Evolutionary conservation across 768 basidiomycete genomes (phyloP).

Genomic region (Mycena vitilis): DNA sequence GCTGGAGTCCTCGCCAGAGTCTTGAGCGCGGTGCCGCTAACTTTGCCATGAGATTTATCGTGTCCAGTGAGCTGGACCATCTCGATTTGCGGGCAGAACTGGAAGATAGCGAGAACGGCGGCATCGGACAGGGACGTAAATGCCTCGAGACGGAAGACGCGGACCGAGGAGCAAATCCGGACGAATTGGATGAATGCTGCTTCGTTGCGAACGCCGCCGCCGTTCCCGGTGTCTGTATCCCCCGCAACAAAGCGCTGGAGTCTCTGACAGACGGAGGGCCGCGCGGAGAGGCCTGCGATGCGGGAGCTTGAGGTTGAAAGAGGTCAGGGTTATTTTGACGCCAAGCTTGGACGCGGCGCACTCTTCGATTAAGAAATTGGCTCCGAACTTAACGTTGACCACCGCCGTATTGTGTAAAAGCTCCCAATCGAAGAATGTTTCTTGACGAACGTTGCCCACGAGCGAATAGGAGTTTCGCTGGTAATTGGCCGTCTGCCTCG

Average conservation of each 20-base stretch:
- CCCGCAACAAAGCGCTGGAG: constrained; percentile 22
- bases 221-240: constrained; percentile 14
- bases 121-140: constrained; percentile 18
- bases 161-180: constrained; percentile 17
- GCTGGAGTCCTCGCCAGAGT: constrained; percentile 9
- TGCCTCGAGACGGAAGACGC: constrained; percentile 25
- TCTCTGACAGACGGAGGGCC: constrained; percentile 11
- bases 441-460: constrained; percentile 2
- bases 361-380: constrained; percentile 28
- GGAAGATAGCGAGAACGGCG: constrained; percentile 28
- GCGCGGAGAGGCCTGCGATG: constrained; percentile 14
- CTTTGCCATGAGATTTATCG: constrained; percentile 8
- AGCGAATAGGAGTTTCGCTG: constrained; percentile 21
- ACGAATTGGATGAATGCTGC: constrained; percentile 20
- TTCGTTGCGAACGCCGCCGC: constrained; percentile 22
- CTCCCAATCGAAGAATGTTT: constrained; percentile 14
- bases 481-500: constrained; percentile 15
- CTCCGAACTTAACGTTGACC: constrained; percentile 20
- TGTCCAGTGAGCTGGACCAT: constrained; percentile 17
- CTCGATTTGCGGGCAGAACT: constrained; percentile 20
- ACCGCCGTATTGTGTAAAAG: constrained; percentile 17
- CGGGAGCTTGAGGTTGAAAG: constrained; percentile 10
- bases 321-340: neutral
- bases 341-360: constrained; percentile 10
- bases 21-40: constrained; percentile 16